phyloP scores from a whole-genome alignment of 257 asterid genomes.

The Jasminum sambac region DNA sequence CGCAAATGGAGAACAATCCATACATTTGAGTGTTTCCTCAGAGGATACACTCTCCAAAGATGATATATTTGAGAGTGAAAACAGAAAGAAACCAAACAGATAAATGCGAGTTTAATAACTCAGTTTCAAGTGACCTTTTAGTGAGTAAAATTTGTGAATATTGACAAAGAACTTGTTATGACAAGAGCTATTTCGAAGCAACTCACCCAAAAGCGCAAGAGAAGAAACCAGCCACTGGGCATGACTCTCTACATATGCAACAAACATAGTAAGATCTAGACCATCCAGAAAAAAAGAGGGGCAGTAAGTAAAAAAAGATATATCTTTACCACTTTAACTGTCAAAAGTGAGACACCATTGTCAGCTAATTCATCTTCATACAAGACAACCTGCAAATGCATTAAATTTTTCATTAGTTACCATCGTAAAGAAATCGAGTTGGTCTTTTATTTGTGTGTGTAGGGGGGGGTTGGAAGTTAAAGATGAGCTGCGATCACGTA shows the following conservation, averaged over 20 bases:
- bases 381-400: constrained; percentile 62
- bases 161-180: constrained; percentile 17
- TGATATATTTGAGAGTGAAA: constrained; percentile 17
- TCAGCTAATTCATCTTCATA: constrained; percentile 99
- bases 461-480: too few species aligned
- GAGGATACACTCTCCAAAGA: constrained; percentile 12
- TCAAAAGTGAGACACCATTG: constrained; percentile 90
- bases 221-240: constrained; percentile 97
- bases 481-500: constrained; percentile 24
- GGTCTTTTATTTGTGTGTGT: too few species aligned
- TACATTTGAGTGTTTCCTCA: constrained; percentile 5
- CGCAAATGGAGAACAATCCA: constrained; percentile 16
- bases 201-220: constrained; percentile 97
- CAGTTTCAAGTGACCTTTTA: constrained; percentile 13
- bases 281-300: constrained; percentile 15
- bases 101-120: constrained; percentile 2
- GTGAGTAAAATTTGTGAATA: constrained; percentile 5
- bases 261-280: constrained; percentile 25
- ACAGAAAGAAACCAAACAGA: constrained; percentile 8
- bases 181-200: constrained; percentile 17
- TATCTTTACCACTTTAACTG: constrained; percentile 86
- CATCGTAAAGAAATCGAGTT: constrained; percentile 15
- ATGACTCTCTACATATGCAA: constrained; percentile 83
- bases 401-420: constrained; percentile 21
- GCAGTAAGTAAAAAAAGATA: constrained; percentile 26